Base-by-base conservation (phyloP, 148 eudicot species). In the Vaccinium darrowii region DNA sequence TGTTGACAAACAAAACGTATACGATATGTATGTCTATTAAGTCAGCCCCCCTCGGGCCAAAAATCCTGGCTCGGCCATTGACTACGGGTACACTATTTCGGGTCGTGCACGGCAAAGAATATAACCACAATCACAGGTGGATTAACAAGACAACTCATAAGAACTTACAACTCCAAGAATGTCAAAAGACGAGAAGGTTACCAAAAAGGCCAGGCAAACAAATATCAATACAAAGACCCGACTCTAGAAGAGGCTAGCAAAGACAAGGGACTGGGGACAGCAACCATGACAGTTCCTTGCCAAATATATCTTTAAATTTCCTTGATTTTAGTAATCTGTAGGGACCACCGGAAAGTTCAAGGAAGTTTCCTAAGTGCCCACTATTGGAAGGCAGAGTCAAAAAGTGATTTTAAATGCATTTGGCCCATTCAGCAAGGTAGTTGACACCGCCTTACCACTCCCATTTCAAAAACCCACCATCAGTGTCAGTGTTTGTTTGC, bases 291-390 rank as follows among this genome's bases (percentile, higher is more conserved):
- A 12, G 76, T 30, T 13, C 12, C 33, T 10, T 67, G 10, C 73
- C 73, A 67, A 67, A 25, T 25, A 10, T 9, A 0, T 58, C 4
- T 58, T 58, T 27, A 27, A 27, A 36, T 36, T 74, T 18, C 4
- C 78, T 39, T 39, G 52, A 3, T 15, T 74, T 36, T 74, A 43
- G 51, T 74, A 3, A 74, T 74, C 78, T 15, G n/a, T 13, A 4
- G n/a, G 51, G 78, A 33, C 80, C 80, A 11, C 7, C 13, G 36
- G 80, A 78, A 78, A 50, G 8, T 78, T 78, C 80, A 11, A 21
- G 58, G 57, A 78, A 78, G 60, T 52, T 78, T 78, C 80, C 39
- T 2, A 50, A 39, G 16, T 52, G 1, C 16, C 33, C 80, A 78
- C 16, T 13, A 6, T 13, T 36, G 7, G 80, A 23, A 21, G 80